These are phyloP conservation scores for Ustilago trichophora DNA, from an alignment of 1,284 basidiomycete genomes.

Conservation along the genomic window DNA sequence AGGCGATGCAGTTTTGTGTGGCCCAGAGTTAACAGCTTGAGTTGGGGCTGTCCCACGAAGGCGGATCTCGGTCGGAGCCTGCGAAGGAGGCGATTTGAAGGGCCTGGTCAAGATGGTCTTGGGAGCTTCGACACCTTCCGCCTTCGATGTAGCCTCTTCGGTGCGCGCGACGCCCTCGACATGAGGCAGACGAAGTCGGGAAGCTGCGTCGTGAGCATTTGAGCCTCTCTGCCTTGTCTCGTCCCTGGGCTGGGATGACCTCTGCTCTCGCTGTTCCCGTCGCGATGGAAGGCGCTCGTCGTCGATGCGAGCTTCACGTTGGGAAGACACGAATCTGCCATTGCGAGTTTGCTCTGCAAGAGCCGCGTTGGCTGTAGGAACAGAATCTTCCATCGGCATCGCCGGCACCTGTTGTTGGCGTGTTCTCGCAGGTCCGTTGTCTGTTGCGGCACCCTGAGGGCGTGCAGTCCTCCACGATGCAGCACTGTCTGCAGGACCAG, in stretches of 20 bases:
- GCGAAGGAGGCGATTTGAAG: constrained; percentile 2
- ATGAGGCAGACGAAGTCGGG: not conserved
- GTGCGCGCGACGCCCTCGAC: not conserved
- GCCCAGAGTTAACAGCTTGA: not conserved
- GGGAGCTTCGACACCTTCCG: constrained; percentile 3
- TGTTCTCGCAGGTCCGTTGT: not conserved
- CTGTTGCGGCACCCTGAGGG: not conserved
- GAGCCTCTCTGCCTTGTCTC: constrained; percentile 7
- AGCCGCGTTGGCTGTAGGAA: not conserved
- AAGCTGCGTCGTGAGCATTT: not conserved
- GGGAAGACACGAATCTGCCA: constrained; percentile 6
- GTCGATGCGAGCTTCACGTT: not conserved
- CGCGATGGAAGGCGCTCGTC: constrained; percentile 11
- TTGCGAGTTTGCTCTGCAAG: constrained; percentile 4
- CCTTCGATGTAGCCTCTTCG: not conserved
- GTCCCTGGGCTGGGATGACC: not conserved
- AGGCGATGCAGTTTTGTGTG: constrained; percentile 7
- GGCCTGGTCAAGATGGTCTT: constrained; percentile 34
- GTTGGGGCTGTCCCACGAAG: not conserved
- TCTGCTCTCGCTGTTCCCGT: constrained; percentile 20
- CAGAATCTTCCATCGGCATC: not conserved
- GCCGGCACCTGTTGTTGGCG: constrained; percentile 11
- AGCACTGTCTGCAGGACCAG: constrained; percentile 38
- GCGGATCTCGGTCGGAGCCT: constrained; percentile 5
- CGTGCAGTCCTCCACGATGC: constrained; percentile 37